phyloP scores from a whole-genome alignment of 176 grass and related monocot species.

The Thalia dealbata region DNA sequence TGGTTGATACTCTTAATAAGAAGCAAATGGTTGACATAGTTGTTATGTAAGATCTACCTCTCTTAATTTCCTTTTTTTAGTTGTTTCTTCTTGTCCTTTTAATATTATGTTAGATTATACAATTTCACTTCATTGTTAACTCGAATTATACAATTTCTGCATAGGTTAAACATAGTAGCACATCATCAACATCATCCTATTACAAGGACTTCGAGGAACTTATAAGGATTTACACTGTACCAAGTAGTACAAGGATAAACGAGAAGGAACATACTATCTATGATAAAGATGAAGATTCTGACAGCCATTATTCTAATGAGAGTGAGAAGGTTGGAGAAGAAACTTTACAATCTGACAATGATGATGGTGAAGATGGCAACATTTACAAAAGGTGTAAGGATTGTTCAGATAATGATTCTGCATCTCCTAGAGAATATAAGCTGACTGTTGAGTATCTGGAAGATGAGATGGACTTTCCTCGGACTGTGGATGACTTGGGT shows the following conservation, averaged over 20 bases:
- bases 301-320: constrained; percentile 45
- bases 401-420: constrained; percentile 18
- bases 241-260: constrained; percentile 29
- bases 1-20: neutral
- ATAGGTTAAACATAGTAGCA: constrained; percentile 82
- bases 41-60: neutral
- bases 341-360: constrained; percentile 20
- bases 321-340: constrained; percentile 9
- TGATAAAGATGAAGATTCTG: constrained; percentile 32
- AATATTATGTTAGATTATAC: too few relatives aligned
- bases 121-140: constrained; percentile 1
- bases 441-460: constrained; percentile 30
- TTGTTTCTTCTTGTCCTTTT: neutral
- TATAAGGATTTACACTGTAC: constrained; percentile 41
- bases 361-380: constrained; percentile 28
- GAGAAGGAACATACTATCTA: constrained; percentile 20
- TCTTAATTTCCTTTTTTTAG: neutral
- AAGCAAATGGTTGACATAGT: neutral
- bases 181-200: constrained; percentile 51
- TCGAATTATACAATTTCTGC: too few relatives aligned
- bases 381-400: constrained; percentile 11
- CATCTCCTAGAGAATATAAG: constrained; percentile 28
- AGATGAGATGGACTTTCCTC: constrained; percentile 54
- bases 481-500: constrained; percentile 75
- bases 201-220: constrained; percentile 57